Evolutionary conservation across 148 eudicot species (phyloP), one percentile per base, ranked within the genome.

Genomic region (Cornus florida): DNA sequence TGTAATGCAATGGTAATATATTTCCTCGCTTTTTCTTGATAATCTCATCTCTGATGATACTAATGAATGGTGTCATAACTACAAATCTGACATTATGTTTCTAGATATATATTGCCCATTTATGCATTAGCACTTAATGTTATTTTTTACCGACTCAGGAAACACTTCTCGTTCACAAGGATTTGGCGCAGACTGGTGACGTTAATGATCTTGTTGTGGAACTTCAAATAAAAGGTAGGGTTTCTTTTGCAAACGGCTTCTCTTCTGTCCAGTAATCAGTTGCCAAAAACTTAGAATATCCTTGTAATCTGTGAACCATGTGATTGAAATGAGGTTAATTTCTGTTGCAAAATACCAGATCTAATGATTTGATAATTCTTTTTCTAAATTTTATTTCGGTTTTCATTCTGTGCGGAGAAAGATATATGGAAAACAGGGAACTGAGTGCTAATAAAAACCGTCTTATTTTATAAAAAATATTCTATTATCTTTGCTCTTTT

Each of bases 1-100:
- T 96, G 99, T 83, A 96, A 96, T 88, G 99, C 99, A 2, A 94
- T 96, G 99, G 99, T 94, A 90, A 72, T 13, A 80, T 43, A 32
- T 39, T 14, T 38, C 6, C 50, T 56, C 77, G 7, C 8, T 60
- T 20, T 46, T 50, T 73, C 17, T 5, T 62, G 24, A 35, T 33
- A 38, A 43, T 72, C 71, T 22, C 65, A 46, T 72, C 71, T 46
- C 19, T 11, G 60, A 66, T 46, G 33, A 43, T 33, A 2, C 48
- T 43, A 4, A 43, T 43, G 48, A 43, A 43, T 9, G 8, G 48
- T 43, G 8, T 43, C 48, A 43, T 6, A 43, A 43, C 48, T 6
- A 43, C 48, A 43, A 43, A 43, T 43, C 48, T 43, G 48, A 6
- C 1, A 9, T 41, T 31, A 24, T 28, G 28, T 41, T 43, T 50